Evolutionary conservation across 129 eudicot genomes (phyloP), one percentile per base, ranked within the genome.

Genomic region (Erigeron canadensis): DNA sequence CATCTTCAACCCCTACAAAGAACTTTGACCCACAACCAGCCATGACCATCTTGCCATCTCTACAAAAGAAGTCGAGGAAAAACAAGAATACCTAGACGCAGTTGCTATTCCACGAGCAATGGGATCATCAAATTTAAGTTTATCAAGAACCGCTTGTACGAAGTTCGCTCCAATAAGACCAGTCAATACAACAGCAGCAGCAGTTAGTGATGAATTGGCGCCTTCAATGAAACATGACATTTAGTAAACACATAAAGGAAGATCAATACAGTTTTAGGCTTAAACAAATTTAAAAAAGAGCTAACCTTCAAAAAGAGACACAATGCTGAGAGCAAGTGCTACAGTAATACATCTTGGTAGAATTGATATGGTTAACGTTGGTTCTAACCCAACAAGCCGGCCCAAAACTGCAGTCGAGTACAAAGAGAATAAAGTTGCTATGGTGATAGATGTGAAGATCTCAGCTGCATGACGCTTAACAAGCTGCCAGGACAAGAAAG

Each of bases 61-160:
- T 15, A 42, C n/a, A 34, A 73, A 37, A 46, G 6, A 53, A 21
- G 7, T 40, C 55, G 42, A 64, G 6, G 60, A 10, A 55, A 37
- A 54, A 67, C 7, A 50, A 19, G 5, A 2, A 43, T 87, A 95
- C 99, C 99, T 95, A 70, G 99, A 95, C 67, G 99, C 99, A 41
- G 99, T 95, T 42, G 99, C 99, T 19, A 95, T 88, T 80, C 99
- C 99, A 48, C 99, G 90, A 71, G 96, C 96, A 80, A 95, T 90
- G 54, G 99, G 99, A 70, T 95, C 99, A 37, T 86, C 87, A 47
- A 95, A 90, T 8, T 82, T 82, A 67, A 95, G 79, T 67, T 86
- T 95, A 70, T 95, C 97, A 11, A 95, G 99, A 50, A 79, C 71
- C 9, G 91, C 83, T 83, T 95, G 97, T 72, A 90, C 99, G 50